Base-by-base conservation (phyloP, 2,329 filamentous ascomycete species). In the Teratosphaeria nubilosa region DNA sequence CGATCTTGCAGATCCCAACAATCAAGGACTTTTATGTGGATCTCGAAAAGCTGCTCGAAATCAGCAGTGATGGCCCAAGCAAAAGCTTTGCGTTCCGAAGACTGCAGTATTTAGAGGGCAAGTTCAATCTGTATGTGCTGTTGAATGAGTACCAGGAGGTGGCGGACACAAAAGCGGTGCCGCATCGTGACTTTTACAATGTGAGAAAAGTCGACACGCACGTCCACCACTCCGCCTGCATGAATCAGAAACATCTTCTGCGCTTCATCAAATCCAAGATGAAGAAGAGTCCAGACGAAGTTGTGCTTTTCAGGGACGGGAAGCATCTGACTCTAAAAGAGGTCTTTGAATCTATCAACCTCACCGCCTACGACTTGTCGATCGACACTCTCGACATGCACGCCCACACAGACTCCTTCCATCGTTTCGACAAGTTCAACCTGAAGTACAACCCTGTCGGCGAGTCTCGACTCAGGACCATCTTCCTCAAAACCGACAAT, bases 211-310 rank as follows among this genome's bases (percentile, higher is more conserved):
- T 99, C 55, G 94, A 99, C 71, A 99, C 94, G 9, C 94, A 99
- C 80, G 94, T 99, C 66, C 94, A 99, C 72, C 94, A 99, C 74
- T 99, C 94, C 16, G 94, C 94, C 25, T 99, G 94, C 73, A 99
- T 99, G 94, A 99, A 99, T 71, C 94, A 99, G 74, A 99, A 99
- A 76, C 94, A 99, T 80, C 77, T 99, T 58, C 78, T 99, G 60
- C 90, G 94, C 57, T 99, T 99, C 75, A 99, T 99, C 78, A 99
- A 99, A 76, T 96, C 91, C 75, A 99, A 99, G 77, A 96, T 99
- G 90, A 97, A 96, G 82, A 99, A 96, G 74, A 94, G 84, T 20
- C 91, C 91, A 0, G 89, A 97, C 68, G 94, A 99, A 75, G 85
- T 94, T 32, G 94, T 99, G 6, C 82, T 99, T 51, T 95, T 86